These are phyloP conservation scores for Mesostigma viride DNA, from an alignment of 139 green algal genomes.

Conservation along the genomic window DNA sequence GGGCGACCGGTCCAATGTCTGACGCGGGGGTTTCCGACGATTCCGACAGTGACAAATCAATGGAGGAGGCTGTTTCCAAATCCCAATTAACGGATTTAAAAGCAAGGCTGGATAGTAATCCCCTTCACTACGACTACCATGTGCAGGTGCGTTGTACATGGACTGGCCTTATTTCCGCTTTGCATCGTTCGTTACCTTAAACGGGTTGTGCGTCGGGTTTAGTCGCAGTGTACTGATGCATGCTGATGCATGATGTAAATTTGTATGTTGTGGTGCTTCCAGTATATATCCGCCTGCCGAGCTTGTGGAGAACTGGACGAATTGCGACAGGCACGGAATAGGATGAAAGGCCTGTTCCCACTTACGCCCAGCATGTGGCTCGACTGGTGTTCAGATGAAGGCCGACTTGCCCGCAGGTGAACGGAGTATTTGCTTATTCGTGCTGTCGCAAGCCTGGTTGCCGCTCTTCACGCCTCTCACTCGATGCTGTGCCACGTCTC, in stretches of 20 bases:
- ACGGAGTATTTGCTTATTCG: not conserved
- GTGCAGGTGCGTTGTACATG: slow-evolving; percentile 13
- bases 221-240: not conserved
- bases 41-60: no score
- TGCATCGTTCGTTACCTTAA: not conserved
- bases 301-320: slow-evolving; percentile 14
- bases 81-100: no score
- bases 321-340: slow-evolving; percentile 13
- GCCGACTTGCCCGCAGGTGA: slow-evolving; percentile 12
- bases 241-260: not conserved
- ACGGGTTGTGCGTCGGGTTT: not conserved
- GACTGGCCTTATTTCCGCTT: not conserved
- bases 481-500: not conserved
- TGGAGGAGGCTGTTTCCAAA: no score
- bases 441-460: no score
- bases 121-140: slow-evolving; percentile 23
- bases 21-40: no score
- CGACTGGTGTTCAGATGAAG: slow-evolving; percentile 25
- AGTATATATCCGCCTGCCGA: slow-evolving; percentile 17
- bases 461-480: no score
- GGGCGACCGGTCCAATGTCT: no score
- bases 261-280: not conserved
- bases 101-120: no score
- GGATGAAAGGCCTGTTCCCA: slow-evolving; percentile 20
- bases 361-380: slow-evolving; percentile 30